Evolutionary conservation across 1,284 basidiomycete genomes (phyloP).

Genomic region (Phellinidium pouzarii): DNA sequence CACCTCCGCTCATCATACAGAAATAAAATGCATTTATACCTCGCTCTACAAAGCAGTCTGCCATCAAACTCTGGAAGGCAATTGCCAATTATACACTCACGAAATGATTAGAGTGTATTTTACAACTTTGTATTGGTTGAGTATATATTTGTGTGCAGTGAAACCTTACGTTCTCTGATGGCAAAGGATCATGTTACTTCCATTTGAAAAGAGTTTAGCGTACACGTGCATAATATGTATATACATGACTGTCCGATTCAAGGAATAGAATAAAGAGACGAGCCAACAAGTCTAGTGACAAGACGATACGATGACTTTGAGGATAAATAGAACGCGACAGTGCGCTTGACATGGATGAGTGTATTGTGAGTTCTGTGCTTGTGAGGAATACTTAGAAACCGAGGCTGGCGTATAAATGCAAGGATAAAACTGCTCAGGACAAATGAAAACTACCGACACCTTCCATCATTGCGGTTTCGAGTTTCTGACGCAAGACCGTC

Average conservation of each 20-base stretch:
- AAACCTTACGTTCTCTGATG: too few species aligned
- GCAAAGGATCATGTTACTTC: background rate
- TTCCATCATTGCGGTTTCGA: slow-evolving; percentile 79
- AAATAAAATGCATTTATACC: too few species aligned
- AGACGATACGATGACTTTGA: background rate
- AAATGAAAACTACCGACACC: slow-evolving; percentile 94
- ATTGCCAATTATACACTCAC: too few species aligned
- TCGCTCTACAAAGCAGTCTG: too few species aligned
- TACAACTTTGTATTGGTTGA: too few species aligned
- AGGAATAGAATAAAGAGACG: background rate
- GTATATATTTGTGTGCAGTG: too few species aligned
- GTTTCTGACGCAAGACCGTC: slow-evolving; percentile 72
- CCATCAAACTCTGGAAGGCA: too few species aligned
- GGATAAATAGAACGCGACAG: background rate
- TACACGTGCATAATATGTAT: background rate
- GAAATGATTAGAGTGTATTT: too few species aligned
- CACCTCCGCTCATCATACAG: too few species aligned
- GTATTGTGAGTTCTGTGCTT: background rate
- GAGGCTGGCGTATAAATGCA: background rate
- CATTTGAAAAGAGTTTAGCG: background rate
- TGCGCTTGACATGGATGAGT: background rate
- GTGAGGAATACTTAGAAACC: background rate
- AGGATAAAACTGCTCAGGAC: slow-evolving; percentile 44
- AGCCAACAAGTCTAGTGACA: background rate
- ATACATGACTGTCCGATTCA: background rate